A percentile compares a stretch with the other conserved stretches of the same genome.
These are phyloP conservation scores for Amyloporia xantha DNA, from an alignment of 768 basidiomycete species.

Conservation along the genomic window DNA sequence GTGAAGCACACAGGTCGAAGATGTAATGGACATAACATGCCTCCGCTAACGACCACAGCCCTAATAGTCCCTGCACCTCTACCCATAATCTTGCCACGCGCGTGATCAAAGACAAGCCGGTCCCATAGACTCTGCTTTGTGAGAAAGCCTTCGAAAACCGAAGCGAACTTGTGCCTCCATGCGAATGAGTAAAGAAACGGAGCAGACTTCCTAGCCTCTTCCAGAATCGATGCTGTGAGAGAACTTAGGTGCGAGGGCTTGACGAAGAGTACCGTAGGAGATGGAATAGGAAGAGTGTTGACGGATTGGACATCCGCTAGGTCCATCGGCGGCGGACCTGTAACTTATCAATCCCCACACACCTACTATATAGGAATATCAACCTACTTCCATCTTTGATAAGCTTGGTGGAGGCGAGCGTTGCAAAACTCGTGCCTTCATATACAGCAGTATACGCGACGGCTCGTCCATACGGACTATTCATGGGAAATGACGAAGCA, in stretches of 20 bases:
- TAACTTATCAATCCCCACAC: not conserved
- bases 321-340: conserved; percentile 19
- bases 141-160: conserved; percentile 64
- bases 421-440: conserved; percentile 69
- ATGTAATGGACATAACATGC: conserved; percentile 39
- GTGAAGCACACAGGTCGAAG: too few relatives aligned
- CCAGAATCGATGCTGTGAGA: conserved; percentile 46
- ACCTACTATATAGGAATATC: not conserved
- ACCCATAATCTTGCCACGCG: conserved; percentile 55
- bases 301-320: conserved; percentile 43
- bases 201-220: conserved; percentile 44
- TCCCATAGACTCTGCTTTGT: conserved; percentile 84
- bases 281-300: conserved; percentile 50
- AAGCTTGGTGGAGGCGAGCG: conserved; percentile 48
- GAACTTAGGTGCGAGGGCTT: conserved; percentile 55
- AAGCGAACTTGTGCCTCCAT: conserved; percentile 71
- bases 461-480: conserved; percentile 72
- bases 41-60: conserved; percentile 66
- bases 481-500: conserved; percentile 65
- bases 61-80: conserved; percentile 56
- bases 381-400: conserved; percentile 42
- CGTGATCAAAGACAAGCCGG: conserved; percentile 62
- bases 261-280: conserved; percentile 76
- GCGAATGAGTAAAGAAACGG: conserved; percentile 52
- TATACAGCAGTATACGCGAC: conserved; percentile 74